A percentile compares a stretch with the other conserved stretches of the same genome.
Evolutionary conservation across 1,139 yeast genomes (phyloP).

Genomic region (Debaryomyces subglobosus): DNA sequence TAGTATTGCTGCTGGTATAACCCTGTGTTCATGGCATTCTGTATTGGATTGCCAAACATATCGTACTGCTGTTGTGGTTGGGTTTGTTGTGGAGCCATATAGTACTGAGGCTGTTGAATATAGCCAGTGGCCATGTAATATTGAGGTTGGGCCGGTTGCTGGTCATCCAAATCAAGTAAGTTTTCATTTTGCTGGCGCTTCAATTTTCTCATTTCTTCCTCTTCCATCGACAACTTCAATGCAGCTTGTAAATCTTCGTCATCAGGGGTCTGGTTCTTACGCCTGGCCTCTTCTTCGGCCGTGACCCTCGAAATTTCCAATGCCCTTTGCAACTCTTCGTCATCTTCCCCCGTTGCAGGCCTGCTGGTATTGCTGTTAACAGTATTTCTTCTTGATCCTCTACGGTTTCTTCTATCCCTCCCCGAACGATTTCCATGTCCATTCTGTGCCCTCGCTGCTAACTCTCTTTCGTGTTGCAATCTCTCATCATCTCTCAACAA

Average conservation of each 20-base stretch:
- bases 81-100: constrained; percentile 23
- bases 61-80: constrained; percentile 49
- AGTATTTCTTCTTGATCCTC: constrained; percentile 19
- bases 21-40: constrained; percentile 59
- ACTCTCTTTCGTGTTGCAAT: constrained; percentile 69
- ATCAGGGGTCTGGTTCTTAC: constrained; percentile 24
- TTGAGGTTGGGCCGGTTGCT: constrained; percentile 27
- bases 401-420: constrained; percentile 17
- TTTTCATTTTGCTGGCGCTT: constrained; percentile 52
- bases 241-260: constrained; percentile 84
- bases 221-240: constrained; percentile 80
- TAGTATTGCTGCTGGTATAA: constrained; percentile 28
- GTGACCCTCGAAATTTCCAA: constrained; percentile 80
- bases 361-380: constrained; percentile 9
- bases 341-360: constrained; percentile 51
- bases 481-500: constrained; percentile 84
- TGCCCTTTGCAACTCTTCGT: constrained; percentile 83
- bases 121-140: constrained; percentile 35
- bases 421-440: constrained; percentile 26
- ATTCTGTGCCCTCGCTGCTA: constrained; percentile 34
- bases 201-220: constrained; percentile 73
- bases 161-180: constrained; percentile 58
- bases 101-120: constrained; percentile 41
- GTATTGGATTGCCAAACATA: constrained; percentile 80
- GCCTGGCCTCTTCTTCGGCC: constrained; percentile 72